Evolutionary conservation across 306 rosid species (phyloP), one percentile per base, ranked within the genome.

Genomic region (Rubus idaeus): DNA sequence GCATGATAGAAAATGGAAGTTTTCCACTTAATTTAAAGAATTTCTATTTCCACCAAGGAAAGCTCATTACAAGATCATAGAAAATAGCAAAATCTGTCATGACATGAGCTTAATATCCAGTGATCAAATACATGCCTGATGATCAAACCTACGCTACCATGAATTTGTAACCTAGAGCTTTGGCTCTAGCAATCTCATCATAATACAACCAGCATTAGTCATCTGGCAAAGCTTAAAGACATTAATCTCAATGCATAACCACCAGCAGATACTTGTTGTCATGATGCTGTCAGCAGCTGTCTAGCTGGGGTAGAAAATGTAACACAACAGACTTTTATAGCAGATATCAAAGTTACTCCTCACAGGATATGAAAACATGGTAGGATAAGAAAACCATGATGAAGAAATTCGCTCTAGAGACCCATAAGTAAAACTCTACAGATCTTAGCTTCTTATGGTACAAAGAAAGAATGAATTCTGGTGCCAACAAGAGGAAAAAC

Each of bases 41-140:
- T 20, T 73, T 42, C 40, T 21, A 57, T 55, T n/a, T 72, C 52
- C 60, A 52, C 18, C 39, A 73, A 21, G 53, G 76, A 10, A 10
- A 66, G 13, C 51, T 41, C 51, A 62, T 57, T 51, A 35, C 47
- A 52, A 51, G 47, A 71, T 35, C 63, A 71, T 40, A 51, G 63
- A 71, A 53, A 53, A 53, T 5, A 71, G 75, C 44, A 70, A 70
- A 52, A 37, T 55, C 10, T 72, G 66, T 35, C 52, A 20, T 41
- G 1, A 3, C 3, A 49, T 18, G 41, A 70, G 57, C 10, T 35
- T 16, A 39, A 64, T 37, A 57, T 57, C 37, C 5, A 42, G 0
- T 42, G 46, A 42, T 4, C 21, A 53, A 53, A 53, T 53, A 53
- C 17, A n/a, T 63, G 37, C 35, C 35, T 30, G 1, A 30, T 1